A percentile compares a stretch with the other conserved stretches of the same genome.
Conservation (phyloP, 805 yeast species). For the Ogataea wickerhamii region DNA sequence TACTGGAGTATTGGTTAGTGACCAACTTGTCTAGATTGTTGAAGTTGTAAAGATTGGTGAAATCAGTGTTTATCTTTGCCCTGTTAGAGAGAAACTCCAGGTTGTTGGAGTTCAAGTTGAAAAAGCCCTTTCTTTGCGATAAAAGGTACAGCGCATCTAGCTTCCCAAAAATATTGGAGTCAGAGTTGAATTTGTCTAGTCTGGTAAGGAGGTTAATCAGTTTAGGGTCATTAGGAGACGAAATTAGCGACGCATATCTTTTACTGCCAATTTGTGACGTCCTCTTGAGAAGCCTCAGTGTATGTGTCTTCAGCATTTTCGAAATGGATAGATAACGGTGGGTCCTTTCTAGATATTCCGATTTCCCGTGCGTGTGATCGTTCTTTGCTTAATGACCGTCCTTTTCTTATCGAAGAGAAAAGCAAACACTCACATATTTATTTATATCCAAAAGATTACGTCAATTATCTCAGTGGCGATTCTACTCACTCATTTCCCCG, state of each 20-base stretch:
- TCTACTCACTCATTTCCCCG: not conserved
- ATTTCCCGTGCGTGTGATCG: no score
- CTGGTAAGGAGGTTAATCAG: constrained; percentile 26
- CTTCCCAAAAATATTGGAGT: constrained; percentile 27
- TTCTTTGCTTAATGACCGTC: no score
- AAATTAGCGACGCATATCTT: constrained; percentile 26
- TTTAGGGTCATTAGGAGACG: constrained; percentile 29
- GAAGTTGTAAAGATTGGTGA: constrained; percentile 27
- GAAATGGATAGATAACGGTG: no score
- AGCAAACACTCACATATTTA: no score
- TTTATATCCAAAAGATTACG: not conserved
- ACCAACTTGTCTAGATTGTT: constrained; percentile 25
- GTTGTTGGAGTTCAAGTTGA: constrained; percentile 27
- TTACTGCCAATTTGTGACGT: no score
- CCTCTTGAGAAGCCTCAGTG: no score
- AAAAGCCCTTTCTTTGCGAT: constrained; percentile 33
- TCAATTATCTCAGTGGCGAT: not conserved
- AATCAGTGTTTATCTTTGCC: constrained; percentile 19
- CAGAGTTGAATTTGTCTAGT: constrained; percentile 27
- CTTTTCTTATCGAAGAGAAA: no score
- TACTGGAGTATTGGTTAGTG: constrained; percentile 23
- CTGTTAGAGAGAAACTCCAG: constrained; percentile 30
- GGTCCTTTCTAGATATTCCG: no score
- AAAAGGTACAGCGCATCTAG: constrained; percentile 29
- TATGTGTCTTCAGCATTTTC: no score